Conservation (phyloP, 1,284 basidiomycete genomes). For the Puccinia hordei region DNA sequence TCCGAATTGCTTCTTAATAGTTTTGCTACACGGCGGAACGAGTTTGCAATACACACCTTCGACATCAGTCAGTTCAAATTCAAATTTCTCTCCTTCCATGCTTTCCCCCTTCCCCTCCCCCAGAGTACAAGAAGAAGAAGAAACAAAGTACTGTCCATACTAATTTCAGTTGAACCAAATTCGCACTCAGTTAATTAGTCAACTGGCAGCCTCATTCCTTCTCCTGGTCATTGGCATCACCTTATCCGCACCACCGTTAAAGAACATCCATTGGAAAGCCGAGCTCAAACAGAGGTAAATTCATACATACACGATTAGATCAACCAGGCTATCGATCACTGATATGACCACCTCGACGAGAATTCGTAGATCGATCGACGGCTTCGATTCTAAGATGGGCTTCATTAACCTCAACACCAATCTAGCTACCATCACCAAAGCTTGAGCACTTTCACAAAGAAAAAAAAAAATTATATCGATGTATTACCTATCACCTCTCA, state of each 20-base stretch:
- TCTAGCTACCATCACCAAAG: not conserved
- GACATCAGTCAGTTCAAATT: not conserved
- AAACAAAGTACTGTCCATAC: no score
- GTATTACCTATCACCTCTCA: no score
- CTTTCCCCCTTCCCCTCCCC: not conserved
- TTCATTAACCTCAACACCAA: slow-evolving; percentile 24
- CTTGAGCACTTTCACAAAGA: not conserved
- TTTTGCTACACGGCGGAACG: not conserved
- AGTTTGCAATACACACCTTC: slow-evolving; percentile 8
- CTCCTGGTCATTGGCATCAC: slow-evolving; percentile 18
- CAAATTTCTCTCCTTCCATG: not conserved
- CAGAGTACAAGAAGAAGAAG: no score
- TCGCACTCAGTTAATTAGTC: not conserved
- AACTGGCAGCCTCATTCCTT: slow-evolving; percentile 12
- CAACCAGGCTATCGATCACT: not conserved
- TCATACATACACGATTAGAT: no score
- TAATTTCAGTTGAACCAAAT: no score
- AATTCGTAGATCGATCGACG: slow-evolving; percentile 17
- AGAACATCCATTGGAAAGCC: slow-evolving; percentile 24
- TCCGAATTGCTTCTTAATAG: not conserved
- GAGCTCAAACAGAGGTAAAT: slow-evolving; percentile 22
- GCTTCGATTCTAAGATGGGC: slow-evolving; percentile 23
- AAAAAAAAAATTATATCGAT: no score
- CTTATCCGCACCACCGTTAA: slow-evolving; percentile 2
- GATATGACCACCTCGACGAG: not conserved